Evolutionary conservation across 768 basidiomycete species (phyloP).

Genomic region (Termitomyces sp.): DNA sequence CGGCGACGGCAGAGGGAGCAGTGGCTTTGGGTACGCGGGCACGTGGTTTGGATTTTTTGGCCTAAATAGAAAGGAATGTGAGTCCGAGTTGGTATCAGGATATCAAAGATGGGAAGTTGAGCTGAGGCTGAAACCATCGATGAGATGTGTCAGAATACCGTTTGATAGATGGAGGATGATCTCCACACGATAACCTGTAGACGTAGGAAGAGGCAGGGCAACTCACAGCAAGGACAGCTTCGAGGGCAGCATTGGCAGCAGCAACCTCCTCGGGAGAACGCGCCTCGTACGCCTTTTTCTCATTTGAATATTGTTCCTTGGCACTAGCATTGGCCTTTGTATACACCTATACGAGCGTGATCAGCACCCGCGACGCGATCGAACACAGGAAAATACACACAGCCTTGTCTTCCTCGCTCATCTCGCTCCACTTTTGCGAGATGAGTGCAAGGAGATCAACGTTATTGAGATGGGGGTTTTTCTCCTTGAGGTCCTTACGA

Average conservation of each 20-base stretch:
- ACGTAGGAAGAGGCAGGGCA: neutral
- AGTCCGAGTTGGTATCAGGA: neutral
- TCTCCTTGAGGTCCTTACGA: constrained; percentile 63
- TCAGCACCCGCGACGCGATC: neutral
- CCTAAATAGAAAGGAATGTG: constrained; percentile 5
- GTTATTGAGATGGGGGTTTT: constrained; percentile 61
- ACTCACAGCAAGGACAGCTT: constrained; percentile 33
- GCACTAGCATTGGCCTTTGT: constrained; percentile 45
- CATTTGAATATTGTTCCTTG: constrained; percentile 59
- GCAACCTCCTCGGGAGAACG: constrained; percentile 42
- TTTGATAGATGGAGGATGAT: neutral
- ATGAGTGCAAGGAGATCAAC: constrained; percentile 69
- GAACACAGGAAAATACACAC: constrained; percentile 42
- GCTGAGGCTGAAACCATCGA: neutral
- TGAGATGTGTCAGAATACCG: neutral
- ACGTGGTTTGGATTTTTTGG: constrained; percentile 17
- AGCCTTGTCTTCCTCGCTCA: constrained; percentile 66
- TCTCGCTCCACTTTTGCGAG: constrained; percentile 64
- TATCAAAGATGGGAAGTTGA: neutral
- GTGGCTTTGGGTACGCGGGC: constrained; percentile 6
- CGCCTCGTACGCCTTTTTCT: constrained; percentile 63
- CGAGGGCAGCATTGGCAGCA: constrained; percentile 38
- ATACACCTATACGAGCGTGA: constrained; percentile 40
- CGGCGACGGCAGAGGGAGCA: neutral
- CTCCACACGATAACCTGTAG: neutral